Evolutionary conservation across 345 rosid species (phyloP).

Genomic region (Brassica nigra): DNA sequence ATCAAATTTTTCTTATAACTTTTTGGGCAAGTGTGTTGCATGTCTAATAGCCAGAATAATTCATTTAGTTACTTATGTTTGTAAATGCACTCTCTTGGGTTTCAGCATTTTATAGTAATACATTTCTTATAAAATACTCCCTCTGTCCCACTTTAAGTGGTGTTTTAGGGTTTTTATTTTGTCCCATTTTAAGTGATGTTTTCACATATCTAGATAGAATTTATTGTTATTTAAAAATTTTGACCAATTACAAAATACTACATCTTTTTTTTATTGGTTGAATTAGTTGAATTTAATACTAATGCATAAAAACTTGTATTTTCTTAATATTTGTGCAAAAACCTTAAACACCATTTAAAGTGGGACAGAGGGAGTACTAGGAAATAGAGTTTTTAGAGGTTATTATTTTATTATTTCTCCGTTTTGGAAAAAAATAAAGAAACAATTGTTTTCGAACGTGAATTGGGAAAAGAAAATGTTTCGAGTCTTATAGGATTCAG

Average conservation of each 20-base stretch:
- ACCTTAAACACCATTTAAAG: no score
- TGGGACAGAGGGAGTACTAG: no score
- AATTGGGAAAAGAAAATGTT: not conserved
- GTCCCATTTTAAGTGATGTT: no score
- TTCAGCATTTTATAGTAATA: not conserved
- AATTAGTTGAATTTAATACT: no score
- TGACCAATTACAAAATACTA: no score
- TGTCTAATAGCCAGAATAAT: conserved; percentile 9
- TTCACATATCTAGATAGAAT: no score
- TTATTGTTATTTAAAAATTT: no score
- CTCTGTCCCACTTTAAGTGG: no score
- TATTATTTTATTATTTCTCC: not conserved
- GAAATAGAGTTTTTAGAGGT: not conserved
- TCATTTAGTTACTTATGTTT: not conserved
- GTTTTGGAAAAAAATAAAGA: not conserved
- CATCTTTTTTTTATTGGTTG: no score
- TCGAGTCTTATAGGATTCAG: not conserved
- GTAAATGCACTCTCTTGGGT: conserved; percentile 16
- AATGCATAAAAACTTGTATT: no score
- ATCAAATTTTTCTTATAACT: not conserved
- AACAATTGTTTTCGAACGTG: not conserved
- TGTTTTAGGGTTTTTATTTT: no score
- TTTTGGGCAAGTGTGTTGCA: conserved; percentile 11
- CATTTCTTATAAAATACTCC: not conserved
- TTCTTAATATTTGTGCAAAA: no score